Evolutionary conservation across 768 basidiomycete genomes (phyloP).

Genomic region (Mycena galopus): DNA sequence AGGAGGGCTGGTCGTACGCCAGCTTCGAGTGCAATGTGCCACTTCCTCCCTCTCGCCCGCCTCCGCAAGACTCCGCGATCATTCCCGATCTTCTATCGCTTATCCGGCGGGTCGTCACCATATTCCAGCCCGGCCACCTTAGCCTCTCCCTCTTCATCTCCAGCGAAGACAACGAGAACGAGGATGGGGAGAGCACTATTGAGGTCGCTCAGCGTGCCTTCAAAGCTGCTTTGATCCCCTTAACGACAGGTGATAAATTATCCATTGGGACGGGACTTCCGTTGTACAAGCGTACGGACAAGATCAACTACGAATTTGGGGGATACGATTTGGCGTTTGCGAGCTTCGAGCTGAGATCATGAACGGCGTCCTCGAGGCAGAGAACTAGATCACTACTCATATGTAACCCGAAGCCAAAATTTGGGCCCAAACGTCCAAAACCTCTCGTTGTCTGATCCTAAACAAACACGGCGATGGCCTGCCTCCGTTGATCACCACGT

Average conservation of each 20-base stretch:
- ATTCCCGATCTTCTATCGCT: constrained; percentile 86
- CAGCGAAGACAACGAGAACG: constrained; percentile 64
- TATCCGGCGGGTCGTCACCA: constrained; percentile 88
- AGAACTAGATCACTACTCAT: constrained; percentile 10
- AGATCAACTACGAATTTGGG: constrained; percentile 98
- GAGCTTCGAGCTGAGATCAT: constrained; percentile 72
- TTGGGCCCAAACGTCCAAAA: background rate
- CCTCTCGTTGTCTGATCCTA: constrained; percentile 2
- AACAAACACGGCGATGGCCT: constrained; percentile 3
- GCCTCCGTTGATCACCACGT: constrained; percentile 10
- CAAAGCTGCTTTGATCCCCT: constrained; percentile 69
- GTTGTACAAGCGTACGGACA: constrained; percentile 87
- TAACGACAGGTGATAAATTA: constrained; percentile 21
- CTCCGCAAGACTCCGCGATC: constrained; percentile 44
- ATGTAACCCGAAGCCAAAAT: constrained; percentile 23
- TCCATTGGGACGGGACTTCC: background rate
- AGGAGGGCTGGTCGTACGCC: constrained; percentile 98
- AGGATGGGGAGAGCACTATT: constrained; percentile 63
- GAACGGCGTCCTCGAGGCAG: constrained; percentile 37
- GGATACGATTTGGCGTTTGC: constrained; percentile 93
- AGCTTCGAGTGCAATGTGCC: constrained; percentile 99
- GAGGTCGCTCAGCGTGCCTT: constrained; percentile 84
- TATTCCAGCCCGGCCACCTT: constrained; percentile 91
- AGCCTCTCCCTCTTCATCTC: constrained; percentile 94
- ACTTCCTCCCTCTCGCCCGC: constrained; percentile 54